These are phyloP conservation scores for Talaromyces verruculosus DNA, from an alignment of 2,329 filamentous ascomycete genomes.

Conservation along the genomic window DNA sequence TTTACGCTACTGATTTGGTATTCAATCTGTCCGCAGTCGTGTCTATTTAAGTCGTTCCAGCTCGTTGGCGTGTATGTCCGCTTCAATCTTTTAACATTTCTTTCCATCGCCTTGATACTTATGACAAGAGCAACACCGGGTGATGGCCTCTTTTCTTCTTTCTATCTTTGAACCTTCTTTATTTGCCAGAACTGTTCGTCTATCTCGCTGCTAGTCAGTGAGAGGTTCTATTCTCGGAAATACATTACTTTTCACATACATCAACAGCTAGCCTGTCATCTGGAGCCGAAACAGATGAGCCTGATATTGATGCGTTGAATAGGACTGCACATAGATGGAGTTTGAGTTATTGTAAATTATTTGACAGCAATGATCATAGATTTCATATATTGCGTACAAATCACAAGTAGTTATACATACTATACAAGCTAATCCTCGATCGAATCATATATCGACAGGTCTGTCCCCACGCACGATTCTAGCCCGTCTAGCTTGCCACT, in stretches of 20 bases:
- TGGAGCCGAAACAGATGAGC: background rate
- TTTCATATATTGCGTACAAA: background rate
- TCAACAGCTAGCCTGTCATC: constrained; percentile 11
- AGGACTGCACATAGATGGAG: constrained; percentile 19
- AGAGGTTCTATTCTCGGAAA: constrained; percentile 11
- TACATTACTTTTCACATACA: constrained; percentile 1
- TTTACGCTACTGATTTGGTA: constrained; percentile 1
- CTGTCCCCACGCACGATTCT: background rate
- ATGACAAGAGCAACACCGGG: constrained; percentile 5
- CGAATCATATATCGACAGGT: background rate
- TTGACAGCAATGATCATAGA: constrained; percentile 8
- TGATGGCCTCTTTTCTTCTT: constrained; percentile 23
- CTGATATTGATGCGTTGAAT: constrained; percentile 21
- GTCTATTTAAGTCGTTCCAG: background rate
- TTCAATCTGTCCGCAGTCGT: constrained; percentile 7
- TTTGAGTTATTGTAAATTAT: constrained; percentile 3
- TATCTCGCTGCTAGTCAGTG: constrained; percentile 17
- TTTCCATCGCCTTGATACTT: constrained; percentile 3
- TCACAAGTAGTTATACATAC: background rate
- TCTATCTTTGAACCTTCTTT: constrained; percentile 22
- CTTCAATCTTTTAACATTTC: constrained; percentile 12
- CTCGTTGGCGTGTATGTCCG: constrained; percentile 3
- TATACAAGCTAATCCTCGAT: background rate
- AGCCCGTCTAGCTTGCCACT: constrained; percentile 61
- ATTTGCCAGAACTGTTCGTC: constrained; percentile 20